Conservation (phyloP, 2,329 filamentous ascomycete genomes). For the Penicillium nordicum region DNA sequence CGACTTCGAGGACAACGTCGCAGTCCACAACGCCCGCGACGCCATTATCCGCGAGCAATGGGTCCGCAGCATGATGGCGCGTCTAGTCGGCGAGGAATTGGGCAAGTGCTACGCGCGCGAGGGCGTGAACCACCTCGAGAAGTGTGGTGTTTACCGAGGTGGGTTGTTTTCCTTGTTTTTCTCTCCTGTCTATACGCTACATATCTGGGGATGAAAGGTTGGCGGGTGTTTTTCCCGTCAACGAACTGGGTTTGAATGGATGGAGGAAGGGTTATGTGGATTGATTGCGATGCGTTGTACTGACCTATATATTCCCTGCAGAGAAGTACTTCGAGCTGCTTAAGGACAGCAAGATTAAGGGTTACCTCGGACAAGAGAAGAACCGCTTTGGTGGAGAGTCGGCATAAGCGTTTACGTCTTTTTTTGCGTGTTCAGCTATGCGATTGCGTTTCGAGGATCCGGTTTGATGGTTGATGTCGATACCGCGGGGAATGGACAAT, state of each 20-base stretch:
- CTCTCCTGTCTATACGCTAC: neutral
- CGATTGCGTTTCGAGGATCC: neutral
- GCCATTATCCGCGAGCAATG: constrained; percentile 65
- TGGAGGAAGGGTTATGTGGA: neutral
- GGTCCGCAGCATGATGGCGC: constrained; percentile 67
- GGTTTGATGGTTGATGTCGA: neutral
- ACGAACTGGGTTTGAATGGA: neutral
- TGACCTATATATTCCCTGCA: constrained; percentile 29
- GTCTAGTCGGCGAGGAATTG: constrained; percentile 63
- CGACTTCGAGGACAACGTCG: constrained; percentile 63
- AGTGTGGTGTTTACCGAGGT: constrained; percentile 65
- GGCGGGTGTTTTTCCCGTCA: rapidly evolving
- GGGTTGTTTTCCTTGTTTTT: constrained; percentile 27
- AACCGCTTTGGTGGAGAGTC: constrained; percentile 50
- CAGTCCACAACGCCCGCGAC: constrained; percentile 62
- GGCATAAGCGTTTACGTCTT: constrained; percentile 16
- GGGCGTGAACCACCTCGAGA: constrained; percentile 66
- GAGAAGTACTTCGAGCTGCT: constrained; percentile 64
- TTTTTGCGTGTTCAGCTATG: constrained; percentile 5
- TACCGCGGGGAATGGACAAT: neutral
- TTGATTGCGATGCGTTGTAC: neutral
- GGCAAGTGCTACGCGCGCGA: constrained; percentile 64
- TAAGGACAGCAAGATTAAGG: constrained; percentile 60
- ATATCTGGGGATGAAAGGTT: neutral
- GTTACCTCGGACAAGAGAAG: constrained; percentile 62